Conservation (phyloP, 2,329 filamentous ascomycete species). For the Trichophyton verrucosum region DNA sequence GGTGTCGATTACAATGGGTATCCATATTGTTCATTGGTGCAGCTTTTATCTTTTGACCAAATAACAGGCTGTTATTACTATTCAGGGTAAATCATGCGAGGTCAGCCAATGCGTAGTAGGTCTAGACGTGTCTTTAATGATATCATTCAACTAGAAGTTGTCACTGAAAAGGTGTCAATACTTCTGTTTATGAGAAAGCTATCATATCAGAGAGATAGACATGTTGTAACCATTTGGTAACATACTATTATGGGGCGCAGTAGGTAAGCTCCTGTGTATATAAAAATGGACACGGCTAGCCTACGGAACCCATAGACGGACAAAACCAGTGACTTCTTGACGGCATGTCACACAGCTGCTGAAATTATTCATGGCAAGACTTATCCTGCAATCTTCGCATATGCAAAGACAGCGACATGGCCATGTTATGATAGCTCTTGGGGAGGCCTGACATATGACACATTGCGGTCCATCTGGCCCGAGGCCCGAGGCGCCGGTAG, state of each 20-base stretch:
- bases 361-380: constrained; percentile 92
- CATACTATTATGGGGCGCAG: background rate
- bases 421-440: constrained; percentile 86
- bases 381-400: constrained; percentile 89
- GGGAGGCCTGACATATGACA: constrained; percentile 80
- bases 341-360: constrained; percentile 92
- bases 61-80: too few relatives aligned
- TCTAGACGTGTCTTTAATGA: too few relatives aligned
- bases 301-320: constrained; percentile 73
- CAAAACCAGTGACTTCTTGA: constrained; percentile 77
- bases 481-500: constrained; percentile 58
- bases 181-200: too few relatives aligned
- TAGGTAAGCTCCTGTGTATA: too few relatives aligned
- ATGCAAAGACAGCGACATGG: constrained; percentile 88
- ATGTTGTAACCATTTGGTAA: background rate
- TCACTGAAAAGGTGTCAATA: too few relatives aligned
- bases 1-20: too few relatives aligned
- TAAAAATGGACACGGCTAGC: too few relatives aligned
- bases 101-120: too few relatives aligned
- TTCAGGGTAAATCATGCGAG: too few relatives aligned
- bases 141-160: too few relatives aligned
- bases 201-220: background rate
- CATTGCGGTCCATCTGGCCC: constrained; percentile 69
- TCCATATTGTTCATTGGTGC: too few relatives aligned
- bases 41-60: too few relatives aligned